Percentiles rank a stretch among this genome's conserved stretches.
These are phyloP conservation scores for Neofusicoccum sp. DNA, from an alignment of 2,329 filamentous ascomycete genomes.

Conservation along the genomic window DNA sequence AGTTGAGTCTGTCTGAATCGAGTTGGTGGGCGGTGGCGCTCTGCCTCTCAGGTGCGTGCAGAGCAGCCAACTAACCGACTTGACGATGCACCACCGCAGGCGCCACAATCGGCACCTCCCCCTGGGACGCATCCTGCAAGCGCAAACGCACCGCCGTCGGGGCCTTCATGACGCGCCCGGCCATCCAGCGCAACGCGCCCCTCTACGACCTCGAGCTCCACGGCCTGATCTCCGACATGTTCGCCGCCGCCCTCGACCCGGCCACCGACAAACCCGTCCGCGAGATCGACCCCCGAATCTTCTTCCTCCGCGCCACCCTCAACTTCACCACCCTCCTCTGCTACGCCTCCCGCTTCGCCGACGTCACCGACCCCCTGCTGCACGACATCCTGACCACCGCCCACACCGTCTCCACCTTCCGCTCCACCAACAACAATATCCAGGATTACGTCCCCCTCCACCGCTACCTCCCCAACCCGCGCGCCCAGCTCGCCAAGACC, in stretches of 20 bases:
- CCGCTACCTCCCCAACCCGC: slow-evolving; percentile 7
- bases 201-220: slow-evolving; percentile 16
- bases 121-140: slow-evolving; percentile 19
- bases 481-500: background rate
- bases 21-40: too few species aligned
- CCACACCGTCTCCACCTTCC: slow-evolving; percentile 13
- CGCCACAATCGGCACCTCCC: slow-evolving; percentile 16
- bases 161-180: slow-evolving; percentile 18
- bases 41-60: too few species aligned
- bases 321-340: slow-evolving; percentile 18
- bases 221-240: slow-evolving; percentile 6
- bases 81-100: background rate
- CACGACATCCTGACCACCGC: slow-evolving; percentile 14
- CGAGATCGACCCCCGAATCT: slow-evolving; percentile 12
- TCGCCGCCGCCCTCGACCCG: background rate
- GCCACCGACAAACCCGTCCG: background rate
- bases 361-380: slow-evolving; percentile 10
- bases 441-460: slow-evolving; percentile 14
- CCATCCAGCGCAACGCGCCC: slow-evolving; percentile 4
- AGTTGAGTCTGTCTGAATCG: background rate
- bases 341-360: slow-evolving; percentile 15
- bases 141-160: slow-evolving; percentile 21
- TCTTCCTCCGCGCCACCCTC: slow-evolving; percentile 16
- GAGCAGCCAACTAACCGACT: too few species aligned
- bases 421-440: slow-evolving; percentile 17